Evolutionary conservation across 192 early-diverging fungal genomes (phyloP).

Genomic region (Phycomyces blakesleeanus): DNA sequence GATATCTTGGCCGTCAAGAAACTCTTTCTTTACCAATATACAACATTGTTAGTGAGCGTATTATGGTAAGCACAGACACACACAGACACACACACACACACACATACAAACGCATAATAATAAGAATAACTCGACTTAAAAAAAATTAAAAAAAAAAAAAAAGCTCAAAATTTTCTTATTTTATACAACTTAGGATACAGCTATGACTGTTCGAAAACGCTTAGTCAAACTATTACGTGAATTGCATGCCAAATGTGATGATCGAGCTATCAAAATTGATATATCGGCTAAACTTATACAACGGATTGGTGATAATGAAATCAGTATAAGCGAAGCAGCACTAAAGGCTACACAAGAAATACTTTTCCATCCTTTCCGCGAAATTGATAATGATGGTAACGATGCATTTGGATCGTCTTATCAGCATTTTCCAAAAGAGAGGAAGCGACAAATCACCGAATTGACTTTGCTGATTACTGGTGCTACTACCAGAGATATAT

Average conservation of each 20-base stretch:
- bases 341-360: constrained; percentile 69
- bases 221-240: constrained; percentile 76
- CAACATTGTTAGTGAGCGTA: constrained; percentile 70
- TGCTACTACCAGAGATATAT: constrained; percentile 9
- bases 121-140: no score
- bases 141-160: no score
- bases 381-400: constrained; percentile 9
- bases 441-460: constrained; percentile 11
- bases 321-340: constrained; percentile 55
- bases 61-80: constrained; percentile 51
- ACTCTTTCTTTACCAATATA: constrained; percentile 74
- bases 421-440: constrained; percentile 3
- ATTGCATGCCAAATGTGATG: constrained; percentile 56
- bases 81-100: no score
- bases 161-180: no score
- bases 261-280: constrained; percentile 50
- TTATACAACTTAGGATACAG: constrained; percentile 64
- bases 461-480: constrained; percentile 12
- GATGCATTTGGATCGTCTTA: constrained; percentile 15
- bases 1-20: constrained; percentile 65
- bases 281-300: constrained; percentile 69
- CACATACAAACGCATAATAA: no score
- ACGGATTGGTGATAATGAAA: constrained; percentile 67
- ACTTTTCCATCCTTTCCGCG: constrained; percentile 57
- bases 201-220: constrained; percentile 83